Percentiles rank a stretch among this genome's conserved stretches.
These are phyloP conservation scores for Hymenochaete sp. DNA, from an alignment of 1,284 basidiomycete genomes.

Conservation along the genomic window DNA sequence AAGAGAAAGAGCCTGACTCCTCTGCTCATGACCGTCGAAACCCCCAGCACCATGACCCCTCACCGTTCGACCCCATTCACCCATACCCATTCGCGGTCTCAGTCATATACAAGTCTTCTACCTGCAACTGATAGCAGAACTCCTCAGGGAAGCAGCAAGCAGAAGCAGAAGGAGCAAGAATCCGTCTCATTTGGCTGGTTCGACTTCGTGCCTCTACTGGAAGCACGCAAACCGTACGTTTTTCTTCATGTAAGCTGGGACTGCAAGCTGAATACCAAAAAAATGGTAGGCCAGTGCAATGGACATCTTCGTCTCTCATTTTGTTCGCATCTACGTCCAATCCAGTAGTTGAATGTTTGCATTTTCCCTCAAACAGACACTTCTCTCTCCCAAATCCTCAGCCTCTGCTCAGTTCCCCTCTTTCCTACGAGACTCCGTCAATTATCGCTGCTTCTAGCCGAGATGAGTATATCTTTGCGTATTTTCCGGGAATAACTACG, in stretches of 20 bases:
- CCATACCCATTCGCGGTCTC: slow-evolving; percentile 6
- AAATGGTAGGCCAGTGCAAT: slow-evolving; percentile 49
- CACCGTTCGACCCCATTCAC: slow-evolving; percentile 3
- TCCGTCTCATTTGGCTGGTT: slow-evolving; percentile 63
- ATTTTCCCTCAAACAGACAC: slow-evolving; percentile 59
- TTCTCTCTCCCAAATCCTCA: slow-evolving; percentile 49
- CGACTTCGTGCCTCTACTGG: slow-evolving; percentile 55
- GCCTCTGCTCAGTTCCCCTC: slow-evolving; percentile 35
- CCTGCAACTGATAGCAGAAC: slow-evolving; percentile 6
- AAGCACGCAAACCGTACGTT: slow-evolving; percentile 44
- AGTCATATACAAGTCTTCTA: neutral
- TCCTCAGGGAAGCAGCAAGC: slow-evolving; percentile 30
- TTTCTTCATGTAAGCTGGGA: neutral
- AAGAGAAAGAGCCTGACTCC: neutral
- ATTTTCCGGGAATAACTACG: slow-evolving; percentile 49
- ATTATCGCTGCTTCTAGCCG: slow-evolving; percentile 50
- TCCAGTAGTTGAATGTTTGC: slow-evolving; percentile 50
- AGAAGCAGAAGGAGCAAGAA: slow-evolving; percentile 45
- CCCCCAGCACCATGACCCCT: neutral
- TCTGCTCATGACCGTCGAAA: neutral
- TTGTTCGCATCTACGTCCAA: slow-evolving; percentile 56
- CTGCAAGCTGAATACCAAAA: slow-evolving; percentile 9
- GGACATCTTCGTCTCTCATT: slow-evolving; percentile 60
- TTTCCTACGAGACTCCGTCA: slow-evolving; percentile 51
- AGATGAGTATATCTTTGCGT: slow-evolving; percentile 63